These are phyloP conservation scores for Coelomomyces lativittatus DNA, from an alignment of 371 early-diverging fungal species.

Conservation along the genomic window DNA sequence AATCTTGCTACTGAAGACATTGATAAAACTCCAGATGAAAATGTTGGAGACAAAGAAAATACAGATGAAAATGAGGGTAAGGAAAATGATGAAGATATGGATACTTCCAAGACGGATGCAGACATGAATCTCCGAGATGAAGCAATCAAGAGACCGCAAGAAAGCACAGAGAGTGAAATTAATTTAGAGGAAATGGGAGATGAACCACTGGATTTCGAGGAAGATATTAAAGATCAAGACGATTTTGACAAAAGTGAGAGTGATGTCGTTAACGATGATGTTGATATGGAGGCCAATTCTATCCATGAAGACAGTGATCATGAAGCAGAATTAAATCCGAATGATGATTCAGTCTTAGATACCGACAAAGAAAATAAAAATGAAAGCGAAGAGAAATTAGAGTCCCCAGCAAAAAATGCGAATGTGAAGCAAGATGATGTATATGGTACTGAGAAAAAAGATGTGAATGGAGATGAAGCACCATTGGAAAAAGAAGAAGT, in stretches of 20 bases:
- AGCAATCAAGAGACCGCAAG: conserved; percentile 16
- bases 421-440: conserved; percentile 17
- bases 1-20: not conserved
- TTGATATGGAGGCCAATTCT: not conserved
- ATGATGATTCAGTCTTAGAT: not conserved
- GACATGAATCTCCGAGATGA: conserved; percentile 4
- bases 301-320: conserved; percentile 11
- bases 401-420: conserved; percentile 41
- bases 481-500: not conserved
- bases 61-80: not conserved
- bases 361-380: conserved; percentile 8
- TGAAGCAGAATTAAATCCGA: conserved; percentile 3
- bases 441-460: not conserved
- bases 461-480: not conserved
- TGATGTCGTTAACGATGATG: not conserved
- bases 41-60: not conserved
- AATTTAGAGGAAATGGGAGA: conserved; percentile 4
- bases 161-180: conserved; percentile 13
- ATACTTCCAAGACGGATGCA: too few relatives aligned
- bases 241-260: conserved; percentile 7
- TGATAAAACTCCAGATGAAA: not conserved
- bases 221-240: conserved; percentile 10
- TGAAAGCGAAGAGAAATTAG: conserved; percentile 22
- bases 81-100: not conserved
- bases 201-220: conserved; percentile 5